A percentile compares a stretch with the other conserved stretches of the same genome.
phyloP scores from a whole-genome alignment of 495 filamentous ascomycete genomes.

The Extremus antarcticus region DNA sequence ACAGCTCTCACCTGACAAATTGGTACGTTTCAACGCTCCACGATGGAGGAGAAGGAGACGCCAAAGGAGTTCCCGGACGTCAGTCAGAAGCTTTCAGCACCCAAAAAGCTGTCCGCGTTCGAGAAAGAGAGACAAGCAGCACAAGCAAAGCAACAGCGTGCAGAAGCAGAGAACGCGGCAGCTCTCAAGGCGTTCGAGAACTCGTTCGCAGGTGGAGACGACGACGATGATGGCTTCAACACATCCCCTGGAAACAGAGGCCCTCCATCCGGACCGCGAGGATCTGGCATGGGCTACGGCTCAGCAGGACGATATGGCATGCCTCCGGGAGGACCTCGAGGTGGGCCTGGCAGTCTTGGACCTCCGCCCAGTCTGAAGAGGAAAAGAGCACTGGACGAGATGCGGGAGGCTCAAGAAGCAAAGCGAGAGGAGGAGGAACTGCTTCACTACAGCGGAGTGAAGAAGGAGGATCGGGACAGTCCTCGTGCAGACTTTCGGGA shows the following conservation, averaged over 20 bases:
- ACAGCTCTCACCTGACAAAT: no score
- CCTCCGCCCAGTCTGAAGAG: constrained; percentile 30
- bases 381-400: constrained; percentile 43
- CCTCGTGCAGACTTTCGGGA: constrained; percentile 30
- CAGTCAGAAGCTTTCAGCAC: constrained; percentile 69
- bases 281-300: constrained; percentile 21
- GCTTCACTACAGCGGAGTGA: constrained; percentile 45
- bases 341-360: constrained; percentile 68
- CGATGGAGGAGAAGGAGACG: constrained; percentile 17
- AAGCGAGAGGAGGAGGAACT: constrained; percentile 35
- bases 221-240: constrained; percentile 29
- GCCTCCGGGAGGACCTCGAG: constrained; percentile 34
- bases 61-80: constrained; percentile 66
- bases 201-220: constrained; percentile 68
- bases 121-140: constrained; percentile 88
- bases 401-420: constrained; percentile 32
- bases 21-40: no score
- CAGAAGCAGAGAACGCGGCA: constrained; percentile 81
- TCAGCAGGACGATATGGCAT: constrained; percentile 15
- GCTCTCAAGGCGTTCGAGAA: constrained; percentile 87
- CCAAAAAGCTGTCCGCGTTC: constrained; percentile 79
- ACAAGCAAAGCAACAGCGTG: constrained; percentile 77
- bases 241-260: constrained; percentile 30
- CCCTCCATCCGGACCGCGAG: constrained; percentile 27
- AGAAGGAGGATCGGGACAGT: constrained; percentile 40